Evolutionary conservation across 2,329 filamentous ascomycete species (phyloP).

Genomic region (Allantophomopsis cytisporea): DNA sequence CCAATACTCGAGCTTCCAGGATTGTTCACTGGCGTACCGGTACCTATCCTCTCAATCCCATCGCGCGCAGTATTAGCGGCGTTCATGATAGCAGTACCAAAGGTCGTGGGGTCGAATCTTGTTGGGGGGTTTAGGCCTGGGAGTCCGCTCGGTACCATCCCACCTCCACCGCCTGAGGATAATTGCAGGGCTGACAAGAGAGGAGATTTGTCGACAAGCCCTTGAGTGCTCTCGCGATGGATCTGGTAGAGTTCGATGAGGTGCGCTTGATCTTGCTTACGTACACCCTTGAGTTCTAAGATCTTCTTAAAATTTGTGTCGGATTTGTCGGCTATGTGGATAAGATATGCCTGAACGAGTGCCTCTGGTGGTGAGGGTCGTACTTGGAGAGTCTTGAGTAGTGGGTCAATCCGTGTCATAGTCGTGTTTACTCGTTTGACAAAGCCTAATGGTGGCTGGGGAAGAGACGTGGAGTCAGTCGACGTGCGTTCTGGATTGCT

Average conservation of each 20-base stretch:
- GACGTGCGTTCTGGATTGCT: slow-evolving; percentile 1
- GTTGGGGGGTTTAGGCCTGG: slow-evolving; percentile 22
- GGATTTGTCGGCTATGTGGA: slow-evolving; percentile 88
- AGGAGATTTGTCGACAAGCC: slow-evolving; percentile 56
- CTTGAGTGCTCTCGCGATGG: slow-evolving; percentile 63
- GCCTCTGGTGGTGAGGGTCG: slow-evolving; percentile 83
- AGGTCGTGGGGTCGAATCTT: slow-evolving; percentile 67
- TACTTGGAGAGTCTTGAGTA: slow-evolving; percentile 94
- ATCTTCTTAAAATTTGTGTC: slow-evolving; percentile 95
- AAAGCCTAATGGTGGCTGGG: slow-evolving; percentile 39
- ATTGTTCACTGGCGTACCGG: slow-evolving; percentile 20
- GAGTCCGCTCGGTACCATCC: slow-evolving; percentile 28
- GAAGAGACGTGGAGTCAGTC: slow-evolving; percentile 4
- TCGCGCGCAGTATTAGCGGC: slow-evolving; percentile 81
- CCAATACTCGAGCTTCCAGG: slow-evolving; percentile 4
- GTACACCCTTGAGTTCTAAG: slow-evolving; percentile 86
- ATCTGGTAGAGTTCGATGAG: slow-evolving; percentile 74
- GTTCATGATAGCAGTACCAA: slow-evolving; percentile 81
- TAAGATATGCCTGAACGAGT: slow-evolving; percentile 91
- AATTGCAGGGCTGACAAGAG: slow-evolving; percentile 51
- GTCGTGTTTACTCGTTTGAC: slow-evolving; percentile 74
- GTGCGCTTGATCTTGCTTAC: slow-evolving; percentile 67
- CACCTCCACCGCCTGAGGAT: slow-evolving; percentile 27
- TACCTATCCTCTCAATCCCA: slow-evolving; percentile 65
- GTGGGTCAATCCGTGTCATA: slow-evolving; percentile 77